Conservation (phyloP, 164 flowering plant species). For the Kalanchoe fedtschenkoi region DNA sequence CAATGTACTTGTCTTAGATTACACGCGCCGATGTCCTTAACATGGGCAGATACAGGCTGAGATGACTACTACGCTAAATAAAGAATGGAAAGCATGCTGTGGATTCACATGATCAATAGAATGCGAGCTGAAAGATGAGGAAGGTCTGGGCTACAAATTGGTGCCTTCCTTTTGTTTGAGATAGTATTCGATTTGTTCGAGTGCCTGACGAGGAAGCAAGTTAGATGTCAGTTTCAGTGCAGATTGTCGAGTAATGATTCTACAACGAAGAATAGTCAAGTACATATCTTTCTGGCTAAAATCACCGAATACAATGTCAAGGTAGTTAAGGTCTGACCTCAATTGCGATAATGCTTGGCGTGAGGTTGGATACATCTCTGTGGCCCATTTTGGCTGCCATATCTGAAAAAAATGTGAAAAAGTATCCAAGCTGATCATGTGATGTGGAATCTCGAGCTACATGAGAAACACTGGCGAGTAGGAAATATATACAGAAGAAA, state of each 20-base stretch:
- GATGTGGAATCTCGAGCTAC: not conserved
- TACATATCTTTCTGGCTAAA: no score
- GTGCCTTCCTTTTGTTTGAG: not conserved
- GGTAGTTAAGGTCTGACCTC: slow-evolving; percentile 33
- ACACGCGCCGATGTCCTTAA: not conserved
- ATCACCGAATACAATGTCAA: no score
- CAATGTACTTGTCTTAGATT: not conserved
- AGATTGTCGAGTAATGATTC: no score
- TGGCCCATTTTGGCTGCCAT: slow-evolving; percentile 62
- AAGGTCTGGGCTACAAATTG: not conserved
- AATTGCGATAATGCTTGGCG: slow-evolving; percentile 64
- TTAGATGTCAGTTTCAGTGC: not conserved
- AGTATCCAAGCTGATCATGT: not conserved
- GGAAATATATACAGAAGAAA: no score
- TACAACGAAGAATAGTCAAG: no score
- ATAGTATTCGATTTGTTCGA: not conserved
- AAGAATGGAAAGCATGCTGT: not conserved
- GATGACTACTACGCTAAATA: not conserved
- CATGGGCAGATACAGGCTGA: not conserved
- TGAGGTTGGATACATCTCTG: slow-evolving; percentile 42
- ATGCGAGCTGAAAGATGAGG: not conserved
- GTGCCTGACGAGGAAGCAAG: not conserved
- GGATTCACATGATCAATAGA: not conserved
- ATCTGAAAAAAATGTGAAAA: slow-evolving; percentile 26
- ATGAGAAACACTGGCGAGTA: no score